phyloP scores from a whole-genome alignment of 2,329 filamentous ascomycete species.

The Nannizziopsis arthrosporioides region DNA sequence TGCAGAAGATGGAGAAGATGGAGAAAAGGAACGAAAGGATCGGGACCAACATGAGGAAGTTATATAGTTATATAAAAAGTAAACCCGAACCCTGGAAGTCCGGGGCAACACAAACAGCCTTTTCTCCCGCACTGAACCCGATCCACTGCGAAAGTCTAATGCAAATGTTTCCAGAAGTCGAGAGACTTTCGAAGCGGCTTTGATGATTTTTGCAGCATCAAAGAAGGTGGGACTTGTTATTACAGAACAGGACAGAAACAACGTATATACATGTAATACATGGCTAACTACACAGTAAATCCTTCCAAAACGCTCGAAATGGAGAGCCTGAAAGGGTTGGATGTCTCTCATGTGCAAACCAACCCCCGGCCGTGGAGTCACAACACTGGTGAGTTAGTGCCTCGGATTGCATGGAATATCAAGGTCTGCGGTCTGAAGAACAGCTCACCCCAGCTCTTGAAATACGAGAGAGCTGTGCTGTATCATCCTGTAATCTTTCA shows the following conservation, averaged over 20 bases:
- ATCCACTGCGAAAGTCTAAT: not conserved
- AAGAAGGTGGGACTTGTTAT: conserved; percentile 1
- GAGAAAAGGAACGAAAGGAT: not conserved
- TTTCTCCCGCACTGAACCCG: conserved; percentile 8
- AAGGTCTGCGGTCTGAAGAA: too few relatives aligned
- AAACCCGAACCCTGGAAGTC: not conserved
- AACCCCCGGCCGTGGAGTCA: too few relatives aligned
- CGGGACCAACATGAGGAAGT: conserved; percentile 2
- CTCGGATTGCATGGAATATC: too few relatives aligned
- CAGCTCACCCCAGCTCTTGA: too few relatives aligned
- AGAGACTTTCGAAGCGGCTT: not conserved
- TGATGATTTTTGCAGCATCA: not conserved
- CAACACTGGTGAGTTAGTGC: too few relatives aligned
- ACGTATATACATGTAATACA: too few relatives aligned
- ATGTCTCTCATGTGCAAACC: too few relatives aligned
- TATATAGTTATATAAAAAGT: conserved; percentile 7
- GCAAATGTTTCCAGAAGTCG: not conserved
- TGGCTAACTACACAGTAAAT: too few relatives aligned
- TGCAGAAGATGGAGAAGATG: not conserved
- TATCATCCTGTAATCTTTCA: too few relatives aligned
- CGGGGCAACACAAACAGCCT: conserved; percentile 2
- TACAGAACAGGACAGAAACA: not conserved
- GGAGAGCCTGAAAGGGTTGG: too few relatives aligned
- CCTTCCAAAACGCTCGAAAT: too few relatives aligned
- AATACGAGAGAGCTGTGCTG: too few relatives aligned